These are phyloP conservation scores for Leccinum subspadiceum DNA, from an alignment of 1,284 basidiomycete genomes.

Conservation along the genomic window DNA sequence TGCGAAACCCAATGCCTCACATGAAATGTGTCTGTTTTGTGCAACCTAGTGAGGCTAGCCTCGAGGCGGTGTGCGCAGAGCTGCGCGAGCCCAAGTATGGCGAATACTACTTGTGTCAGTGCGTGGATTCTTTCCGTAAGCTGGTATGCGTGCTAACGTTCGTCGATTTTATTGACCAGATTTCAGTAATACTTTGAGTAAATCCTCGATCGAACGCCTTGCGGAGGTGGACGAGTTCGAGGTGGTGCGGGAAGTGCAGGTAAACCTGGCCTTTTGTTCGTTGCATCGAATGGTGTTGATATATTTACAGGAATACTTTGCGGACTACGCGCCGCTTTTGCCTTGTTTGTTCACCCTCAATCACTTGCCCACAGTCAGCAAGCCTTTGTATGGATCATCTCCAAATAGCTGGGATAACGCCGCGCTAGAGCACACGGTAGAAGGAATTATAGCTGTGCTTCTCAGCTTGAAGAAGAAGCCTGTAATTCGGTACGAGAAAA, in stretches of 20 bases:
- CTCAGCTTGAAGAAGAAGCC: conserved; percentile 97
- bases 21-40: conserved; percentile 97
- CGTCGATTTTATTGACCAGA: conserved; percentile 47
- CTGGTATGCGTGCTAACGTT: conserved; percentile 16
- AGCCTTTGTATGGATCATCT: conserved; percentile 69
- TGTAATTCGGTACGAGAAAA: conserved; percentile 90
- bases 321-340: conserved; percentile 88
- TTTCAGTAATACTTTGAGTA: conserved; percentile 93
- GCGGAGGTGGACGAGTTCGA: conserved; percentile 96
- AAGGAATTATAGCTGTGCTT: conserved; percentile 85
- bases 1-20: conserved; percentile 88
- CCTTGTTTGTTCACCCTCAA: conserved; percentile 90
- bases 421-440: conserved; percentile 76
- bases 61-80: conserved; percentile 83
- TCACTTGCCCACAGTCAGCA: conserved; percentile 60
- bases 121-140: conserved; percentile 51
- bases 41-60: conserved; percentile 75
- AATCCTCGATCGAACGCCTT: conserved; percentile 88
- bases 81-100: conserved; percentile 90
- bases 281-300: conserved; percentile 2
- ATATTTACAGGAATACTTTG: conserved; percentile 82
- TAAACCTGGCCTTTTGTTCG: conserved; percentile 30
- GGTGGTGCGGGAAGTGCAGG: conserved; percentile 95
- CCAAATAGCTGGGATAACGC: conserved; percentile 68
- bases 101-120: conserved; percentile 94